Evolutionary conservation across 2,329 filamentous ascomycete genomes (phyloP).

Genomic region (Sporothrix pallida): DNA sequence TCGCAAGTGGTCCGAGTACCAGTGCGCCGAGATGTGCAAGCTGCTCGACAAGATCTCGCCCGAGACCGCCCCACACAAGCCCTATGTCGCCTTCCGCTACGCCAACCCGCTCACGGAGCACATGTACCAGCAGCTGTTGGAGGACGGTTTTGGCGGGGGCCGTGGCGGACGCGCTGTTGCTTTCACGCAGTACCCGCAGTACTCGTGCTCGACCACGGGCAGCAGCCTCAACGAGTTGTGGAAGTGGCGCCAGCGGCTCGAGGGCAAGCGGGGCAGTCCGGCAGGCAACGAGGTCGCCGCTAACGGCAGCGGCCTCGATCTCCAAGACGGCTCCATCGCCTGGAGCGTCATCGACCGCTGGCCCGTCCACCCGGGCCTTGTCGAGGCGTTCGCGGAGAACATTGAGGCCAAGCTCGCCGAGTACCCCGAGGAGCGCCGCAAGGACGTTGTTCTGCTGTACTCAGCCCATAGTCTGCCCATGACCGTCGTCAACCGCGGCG

Average conservation of each 20-base stretch:
- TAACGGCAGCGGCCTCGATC: conserved; percentile 53
- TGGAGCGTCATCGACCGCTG: conserved; percentile 99
- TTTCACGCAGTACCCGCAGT: conserved; percentile 98
- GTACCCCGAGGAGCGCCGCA: conserved; percentile 81
- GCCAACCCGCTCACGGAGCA: conserved; percentile 92
- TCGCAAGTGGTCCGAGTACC: conserved; percentile 96
- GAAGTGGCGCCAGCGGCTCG: conserved; percentile 91
- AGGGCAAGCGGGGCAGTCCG: conserved; percentile 63
- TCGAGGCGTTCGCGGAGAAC: conserved; percentile 90
- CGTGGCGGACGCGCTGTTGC: conserved; percentile 92
- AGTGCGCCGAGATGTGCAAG: conserved; percentile 96
- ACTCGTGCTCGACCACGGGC: conserved; percentile 96
- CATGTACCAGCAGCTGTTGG: conserved; percentile 82
- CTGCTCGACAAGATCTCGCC: conserved; percentile 88
- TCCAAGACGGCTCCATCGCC: conserved; percentile 71
- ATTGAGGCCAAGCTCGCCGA: conserved; percentile 84
- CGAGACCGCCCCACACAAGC: conserved; percentile 93
- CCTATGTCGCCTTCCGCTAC: conserved; percentile 97
- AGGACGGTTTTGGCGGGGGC: conserved; percentile 88
- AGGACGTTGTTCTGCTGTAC: conserved; percentile 85
- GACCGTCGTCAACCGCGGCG: conserved; percentile 94
- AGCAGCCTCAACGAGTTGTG: conserved; percentile 96
- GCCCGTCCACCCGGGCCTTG: conserved; percentile 87
- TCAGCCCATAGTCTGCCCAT: conserved; percentile 96
- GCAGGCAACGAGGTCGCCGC: no score